Evolutionary conservation across 1,284 basidiomycete species (phyloP).

Genomic region (Amylostereum areolatum): DNA sequence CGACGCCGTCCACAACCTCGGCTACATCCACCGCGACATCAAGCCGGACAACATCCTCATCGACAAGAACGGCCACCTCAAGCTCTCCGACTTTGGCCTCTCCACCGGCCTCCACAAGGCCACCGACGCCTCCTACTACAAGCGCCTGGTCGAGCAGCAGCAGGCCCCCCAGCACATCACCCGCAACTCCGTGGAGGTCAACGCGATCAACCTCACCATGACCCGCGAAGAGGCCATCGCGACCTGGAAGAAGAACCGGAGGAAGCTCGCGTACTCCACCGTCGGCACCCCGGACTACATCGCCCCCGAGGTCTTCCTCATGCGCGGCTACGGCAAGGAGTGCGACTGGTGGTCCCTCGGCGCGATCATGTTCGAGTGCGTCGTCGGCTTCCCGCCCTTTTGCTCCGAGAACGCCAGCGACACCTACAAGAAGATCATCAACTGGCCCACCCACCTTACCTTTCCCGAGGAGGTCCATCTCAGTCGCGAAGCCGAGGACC

Average conservation of each 20-base stretch:
- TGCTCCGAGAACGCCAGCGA: slow-evolving; percentile 97
- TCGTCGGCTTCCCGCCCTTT: slow-evolving; percentile 96
- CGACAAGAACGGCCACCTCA: slow-evolving; percentile 88
- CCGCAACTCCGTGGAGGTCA: slow-evolving; percentile 82
- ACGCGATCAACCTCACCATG: slow-evolving; percentile 94
- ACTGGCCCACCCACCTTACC: slow-evolving; percentile 86
- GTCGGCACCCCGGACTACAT: slow-evolving; percentile 99
- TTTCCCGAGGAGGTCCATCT: slow-evolving; percentile 98
- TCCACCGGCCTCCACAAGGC: slow-evolving; percentile 95
- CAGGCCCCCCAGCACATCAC: slow-evolving; percentile 26
- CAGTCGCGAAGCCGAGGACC: slow-evolving; percentile 86
- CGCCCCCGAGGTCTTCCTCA: slow-evolving; percentile 96
- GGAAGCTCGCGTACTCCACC: slow-evolving; percentile 96
- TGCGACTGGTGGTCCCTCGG: slow-evolving; percentile 98
- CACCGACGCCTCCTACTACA: slow-evolving; percentile 89
- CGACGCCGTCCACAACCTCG: slow-evolving; percentile 87
- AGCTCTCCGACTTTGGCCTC: slow-evolving; percentile 94
- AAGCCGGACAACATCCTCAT: slow-evolving; percentile 86
- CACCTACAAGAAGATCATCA: slow-evolving; percentile 98
- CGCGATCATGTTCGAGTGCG: slow-evolving; percentile 98
- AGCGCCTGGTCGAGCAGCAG: slow-evolving; percentile 55
- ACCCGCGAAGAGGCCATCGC: slow-evolving; percentile 90
- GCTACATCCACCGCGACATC: slow-evolving; percentile 93
- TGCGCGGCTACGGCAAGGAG: slow-evolving; percentile 97
- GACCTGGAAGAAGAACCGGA: slow-evolving; percentile 97